Percentiles rank a stretch among this genome's conserved stretches.
phyloP scores from a whole-genome alignment of 139 green algal species.

The Chlamydomonas sphaeroides region DNA sequence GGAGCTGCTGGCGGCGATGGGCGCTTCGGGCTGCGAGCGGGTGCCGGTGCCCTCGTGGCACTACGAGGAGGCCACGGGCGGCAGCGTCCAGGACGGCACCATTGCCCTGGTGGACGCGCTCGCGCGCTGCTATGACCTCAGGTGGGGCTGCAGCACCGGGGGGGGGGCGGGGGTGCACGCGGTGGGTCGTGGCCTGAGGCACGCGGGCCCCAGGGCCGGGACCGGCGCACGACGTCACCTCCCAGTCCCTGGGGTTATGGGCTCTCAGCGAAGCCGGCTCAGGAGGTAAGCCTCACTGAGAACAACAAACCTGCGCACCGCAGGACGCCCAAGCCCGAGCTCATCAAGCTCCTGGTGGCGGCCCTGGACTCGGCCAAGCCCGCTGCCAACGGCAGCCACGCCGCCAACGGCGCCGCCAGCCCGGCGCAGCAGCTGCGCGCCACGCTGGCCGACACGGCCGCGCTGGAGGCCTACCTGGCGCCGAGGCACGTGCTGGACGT shows the following conservation, averaged over 20 bases:
- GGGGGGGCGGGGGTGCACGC: too few species aligned
- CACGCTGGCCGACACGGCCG: background rate
- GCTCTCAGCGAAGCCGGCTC: too few species aligned
- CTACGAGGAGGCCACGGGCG: constrained; percentile 70
- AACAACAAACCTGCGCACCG: too few species aligned
- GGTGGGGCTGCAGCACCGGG: constrained; percentile 46
- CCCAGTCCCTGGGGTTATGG: too few species aligned
- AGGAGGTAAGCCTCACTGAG: too few species aligned
- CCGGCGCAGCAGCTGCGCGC: constrained; percentile 47
- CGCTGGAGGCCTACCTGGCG: constrained; percentile 67
- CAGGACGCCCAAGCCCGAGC: constrained; percentile 68
- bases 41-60: constrained; percentile 75
- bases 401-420: constrained; percentile 2
- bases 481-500: constrained; percentile 80
- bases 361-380: background rate
- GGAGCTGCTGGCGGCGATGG: constrained; percentile 71
- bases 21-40: constrained; percentile 29
- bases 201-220: too few species aligned
- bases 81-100: background rate
- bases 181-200: too few species aligned
- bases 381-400: background rate
- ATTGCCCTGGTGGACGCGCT: constrained; percentile 73
- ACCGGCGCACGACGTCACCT: too few species aligned
- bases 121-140: constrained; percentile 82
- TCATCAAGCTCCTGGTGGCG: constrained; percentile 58